Base-by-base conservation (phyloP, 352 stramenopile species). In the Thalassiosira exigua region DNA sequence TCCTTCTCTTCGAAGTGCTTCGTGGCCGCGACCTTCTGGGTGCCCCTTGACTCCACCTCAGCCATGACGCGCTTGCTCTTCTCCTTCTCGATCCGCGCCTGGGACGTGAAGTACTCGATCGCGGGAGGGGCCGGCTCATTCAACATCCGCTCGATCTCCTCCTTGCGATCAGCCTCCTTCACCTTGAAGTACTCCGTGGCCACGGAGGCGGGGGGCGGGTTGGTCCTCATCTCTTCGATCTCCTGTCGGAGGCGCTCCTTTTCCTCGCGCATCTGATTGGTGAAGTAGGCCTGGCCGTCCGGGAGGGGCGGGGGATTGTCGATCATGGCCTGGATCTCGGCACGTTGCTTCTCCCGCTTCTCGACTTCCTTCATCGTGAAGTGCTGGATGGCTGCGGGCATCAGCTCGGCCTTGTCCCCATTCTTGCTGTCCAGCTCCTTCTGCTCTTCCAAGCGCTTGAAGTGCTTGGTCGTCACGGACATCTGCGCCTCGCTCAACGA, bases 321-420 rank as follows among this genome's bases (percentile, higher is more conserved):
- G 4, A 39, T 39, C 44, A 70, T 29, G 5, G 17, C 39, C 22
- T 17, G 11, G 22, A 70, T 70, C 21, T 44, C 42, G 1, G 41
- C 61, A 1, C 39, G 30, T 27, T 61, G 58, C 61, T 17, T 27
- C 3, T 21, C 14, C 4, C 1, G 24, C 24, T 26, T 36, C 4
- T 24, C 61, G 19, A n/a, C n/a, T 2, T 60, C 44, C 14, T 12
- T 46, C 2, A 61, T 12, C 1, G 61, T 70, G 44, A 70, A 70
- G 42, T 70, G n/a, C 44, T 57, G 42, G 39, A 70, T 70, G n/a
- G 61, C 61, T 26, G 44, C 24, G 9, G 61, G 61, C 61, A 70
- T 70, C 1, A 27, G n/a, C 42, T 61, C 44, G 4, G 27, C 60
- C 41, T 19, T 39, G 33, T 4, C 59, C 36, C n/a, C 42, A 56